Evolutionary conservation across 257 asterid genomes (phyloP).

Genomic region (Oldenlandia corymbosa): DNA sequence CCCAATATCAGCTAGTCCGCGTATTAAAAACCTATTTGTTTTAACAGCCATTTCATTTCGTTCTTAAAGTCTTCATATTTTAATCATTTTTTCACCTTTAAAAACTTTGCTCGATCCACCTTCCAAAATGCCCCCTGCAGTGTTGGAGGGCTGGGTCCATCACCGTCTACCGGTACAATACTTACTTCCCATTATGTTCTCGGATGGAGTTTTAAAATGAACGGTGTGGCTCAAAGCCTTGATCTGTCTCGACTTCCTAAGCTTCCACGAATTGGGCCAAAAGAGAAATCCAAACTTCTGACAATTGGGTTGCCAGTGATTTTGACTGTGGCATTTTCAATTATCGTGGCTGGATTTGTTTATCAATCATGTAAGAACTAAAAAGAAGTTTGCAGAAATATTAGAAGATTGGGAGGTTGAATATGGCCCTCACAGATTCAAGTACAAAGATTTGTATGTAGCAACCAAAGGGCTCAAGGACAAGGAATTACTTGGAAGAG

Average conservation of each 20-base stretch:
- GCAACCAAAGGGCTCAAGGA: constrained; percentile 59
- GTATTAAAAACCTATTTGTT: too few species aligned
- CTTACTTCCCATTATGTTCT: too few species aligned
- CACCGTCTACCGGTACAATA: too few species aligned
- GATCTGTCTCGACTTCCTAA: constrained; percentile 46
- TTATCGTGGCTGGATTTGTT: not conserved
- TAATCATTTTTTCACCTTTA: too few species aligned
- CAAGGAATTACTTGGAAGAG: too few species aligned
- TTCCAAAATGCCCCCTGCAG: too few species aligned
- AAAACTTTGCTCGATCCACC: too few species aligned
- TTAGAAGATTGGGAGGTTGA: constrained; percentile 63
- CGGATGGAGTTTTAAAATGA: too few species aligned
- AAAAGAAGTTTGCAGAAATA: constrained; percentile 41
- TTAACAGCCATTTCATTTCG: too few species aligned
- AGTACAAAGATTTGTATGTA: constrained; percentile 45
- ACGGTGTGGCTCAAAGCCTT: constrained; percentile 25
- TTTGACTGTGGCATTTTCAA: not conserved
- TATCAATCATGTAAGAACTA: constrained; percentile 18
- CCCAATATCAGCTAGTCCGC: too few species aligned
- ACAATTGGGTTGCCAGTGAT: constrained; percentile 34
- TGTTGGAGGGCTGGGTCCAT: too few species aligned
- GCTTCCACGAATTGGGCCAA: constrained; percentile 44
- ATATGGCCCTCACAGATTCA: constrained; percentile 50
- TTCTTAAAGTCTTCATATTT: too few species aligned
- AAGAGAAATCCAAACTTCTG: constrained; percentile 23